Conservation (phyloP, 768 basidiomycete species). For the Boletus insuetus region DNA sequence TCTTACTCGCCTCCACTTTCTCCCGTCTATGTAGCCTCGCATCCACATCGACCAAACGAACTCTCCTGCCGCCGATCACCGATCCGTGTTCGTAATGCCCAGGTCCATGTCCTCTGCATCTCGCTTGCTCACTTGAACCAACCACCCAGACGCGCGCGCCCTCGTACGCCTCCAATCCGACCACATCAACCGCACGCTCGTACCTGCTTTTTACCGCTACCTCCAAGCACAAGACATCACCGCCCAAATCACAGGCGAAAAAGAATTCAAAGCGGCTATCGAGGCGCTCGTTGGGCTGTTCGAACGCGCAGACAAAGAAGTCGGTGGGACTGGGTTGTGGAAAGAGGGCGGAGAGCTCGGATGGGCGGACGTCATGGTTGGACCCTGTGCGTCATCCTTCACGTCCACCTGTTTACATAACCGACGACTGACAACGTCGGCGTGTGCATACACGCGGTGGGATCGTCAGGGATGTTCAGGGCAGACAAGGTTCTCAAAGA, state of each 20-base stretch:
- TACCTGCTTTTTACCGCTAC: slow-evolving; percentile 74
- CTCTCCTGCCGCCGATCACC: slow-evolving; percentile 53
- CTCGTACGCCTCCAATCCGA: slow-evolving; percentile 67
- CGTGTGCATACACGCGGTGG: background rate
- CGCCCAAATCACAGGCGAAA: slow-evolving; percentile 49
- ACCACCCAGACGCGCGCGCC: slow-evolving; percentile 55
- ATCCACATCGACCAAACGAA: slow-evolving; percentile 42
- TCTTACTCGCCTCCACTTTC: background rate
- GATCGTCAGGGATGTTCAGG: slow-evolving; percentile 60
- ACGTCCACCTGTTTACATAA: too few species aligned
- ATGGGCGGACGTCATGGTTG: slow-evolving; percentile 64
- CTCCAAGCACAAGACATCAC: slow-evolving; percentile 63
- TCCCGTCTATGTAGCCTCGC: slow-evolving; percentile 41
- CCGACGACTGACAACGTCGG: background rate
- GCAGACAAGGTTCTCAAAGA: slow-evolving; percentile 60
- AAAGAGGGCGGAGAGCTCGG: slow-evolving; percentile 53
- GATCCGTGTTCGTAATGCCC: slow-evolving; percentile 52
- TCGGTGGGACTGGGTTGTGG: slow-evolving; percentile 59
- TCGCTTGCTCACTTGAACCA: background rate
- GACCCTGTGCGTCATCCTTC: slow-evolving; percentile 53
- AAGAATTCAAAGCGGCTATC: slow-evolving; percentile 53
- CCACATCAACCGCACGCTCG: slow-evolving; percentile 58
- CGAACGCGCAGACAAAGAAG: slow-evolving; percentile 47
- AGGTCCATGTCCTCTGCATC: background rate
- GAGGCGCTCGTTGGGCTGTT: slow-evolving; percentile 51